Percentiles rank a stretch among this genome's conserved stretches.
Conservation (phyloP, 2,329 filamentous ascomycete genomes). For the Tricladium varicosporioides region DNA sequence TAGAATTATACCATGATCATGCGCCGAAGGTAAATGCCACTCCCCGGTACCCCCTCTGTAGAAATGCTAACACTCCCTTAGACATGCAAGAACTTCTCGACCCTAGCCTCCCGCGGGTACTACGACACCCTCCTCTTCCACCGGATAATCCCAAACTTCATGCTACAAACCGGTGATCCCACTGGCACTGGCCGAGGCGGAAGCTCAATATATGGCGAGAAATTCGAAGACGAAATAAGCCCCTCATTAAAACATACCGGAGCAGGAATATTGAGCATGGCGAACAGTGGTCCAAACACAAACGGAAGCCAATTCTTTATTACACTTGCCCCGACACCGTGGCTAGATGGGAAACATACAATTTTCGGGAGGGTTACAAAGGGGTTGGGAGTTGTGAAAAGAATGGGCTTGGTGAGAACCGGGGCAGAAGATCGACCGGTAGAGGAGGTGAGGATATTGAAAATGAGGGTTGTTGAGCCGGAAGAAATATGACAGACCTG, state of each 20-base stretch:
- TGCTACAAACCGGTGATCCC: slow-evolving; percentile 93
- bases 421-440: slow-evolving; percentile 75
- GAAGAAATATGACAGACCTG: slow-evolving; percentile 26
- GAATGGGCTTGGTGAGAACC: slow-evolving; percentile 86
- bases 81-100: slow-evolving; percentile 84
- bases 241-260: slow-evolving; percentile 82
- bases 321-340: slow-evolving; percentile 89
- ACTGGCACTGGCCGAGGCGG: slow-evolving; percentile 92
- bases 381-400: slow-evolving; percentile 79
- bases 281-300: slow-evolving; percentile 87
- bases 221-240: slow-evolving; percentile 90
- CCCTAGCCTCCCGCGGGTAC: slow-evolving; percentile 78
- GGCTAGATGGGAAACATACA: slow-evolving; percentile 95
- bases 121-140: slow-evolving; percentile 87
- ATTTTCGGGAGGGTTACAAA: slow-evolving; percentile 90
- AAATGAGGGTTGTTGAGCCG: slow-evolving; percentile 66
- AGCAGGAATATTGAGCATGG: slow-evolving; percentile 93
- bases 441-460: slow-evolving; percentile 78
- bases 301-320: slow-evolving; percentile 97
- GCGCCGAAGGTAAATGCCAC: slow-evolving; percentile 61
- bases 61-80: slow-evolving; percentile 30
- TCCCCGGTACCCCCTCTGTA: neutral
- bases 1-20: slow-evolving; percentile 89
- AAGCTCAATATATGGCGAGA: slow-evolving; percentile 84
- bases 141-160: slow-evolving; percentile 93